Percentiles rank a stretch among this genome's conserved stretches.
These are phyloP conservation scores for Fusarium sp. DNA, from an alignment of 2,329 filamentous ascomycete species.

Conservation along the genomic window DNA sequence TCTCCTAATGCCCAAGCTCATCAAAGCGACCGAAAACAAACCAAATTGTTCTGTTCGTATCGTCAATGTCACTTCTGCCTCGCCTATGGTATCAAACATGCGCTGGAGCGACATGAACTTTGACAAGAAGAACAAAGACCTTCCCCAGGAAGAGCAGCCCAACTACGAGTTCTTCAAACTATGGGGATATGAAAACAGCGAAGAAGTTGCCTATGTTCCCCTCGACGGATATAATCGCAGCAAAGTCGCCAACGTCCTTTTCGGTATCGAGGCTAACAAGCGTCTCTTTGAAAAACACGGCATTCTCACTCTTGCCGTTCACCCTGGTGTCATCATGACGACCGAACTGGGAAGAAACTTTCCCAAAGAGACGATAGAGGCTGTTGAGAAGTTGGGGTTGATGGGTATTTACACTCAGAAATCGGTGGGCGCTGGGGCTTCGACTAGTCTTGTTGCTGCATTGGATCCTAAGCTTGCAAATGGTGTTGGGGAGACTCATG, in stretches of 20 bases:
- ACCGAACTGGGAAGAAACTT: background rate
- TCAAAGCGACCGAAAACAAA: background rate
- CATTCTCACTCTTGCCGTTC: background rate
- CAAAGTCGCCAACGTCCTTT: constrained; percentile 12
- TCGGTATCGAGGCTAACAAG: constrained; percentile 1
- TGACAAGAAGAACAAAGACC: constrained; percentile 9
- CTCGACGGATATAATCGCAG: background rate
- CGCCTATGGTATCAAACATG: background rate
- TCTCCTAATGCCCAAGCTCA: constrained; percentile 3
- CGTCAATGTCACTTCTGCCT: background rate
- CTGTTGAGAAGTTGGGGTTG: background rate
- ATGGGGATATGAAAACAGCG: background rate
- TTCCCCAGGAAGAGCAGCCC: background rate
- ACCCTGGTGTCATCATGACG: background rate
- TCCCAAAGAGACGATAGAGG: background rate
- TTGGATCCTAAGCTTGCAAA: background rate
- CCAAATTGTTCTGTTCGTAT: background rate
- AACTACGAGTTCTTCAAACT: background rate
- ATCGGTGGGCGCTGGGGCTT: background rate
- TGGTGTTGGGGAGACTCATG: background rate
- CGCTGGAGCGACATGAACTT: constrained; percentile 22
- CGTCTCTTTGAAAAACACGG: background rate
- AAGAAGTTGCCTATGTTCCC: background rate
- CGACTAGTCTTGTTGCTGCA: constrained; percentile 5
- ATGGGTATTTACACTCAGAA: background rate